A percentile compares a stretch with the other conserved stretches of the same genome.
These are phyloP conservation scores for Cichorium intybus DNA, from an alignment of 140 eudicot species.

Conservation along the genomic window DNA sequence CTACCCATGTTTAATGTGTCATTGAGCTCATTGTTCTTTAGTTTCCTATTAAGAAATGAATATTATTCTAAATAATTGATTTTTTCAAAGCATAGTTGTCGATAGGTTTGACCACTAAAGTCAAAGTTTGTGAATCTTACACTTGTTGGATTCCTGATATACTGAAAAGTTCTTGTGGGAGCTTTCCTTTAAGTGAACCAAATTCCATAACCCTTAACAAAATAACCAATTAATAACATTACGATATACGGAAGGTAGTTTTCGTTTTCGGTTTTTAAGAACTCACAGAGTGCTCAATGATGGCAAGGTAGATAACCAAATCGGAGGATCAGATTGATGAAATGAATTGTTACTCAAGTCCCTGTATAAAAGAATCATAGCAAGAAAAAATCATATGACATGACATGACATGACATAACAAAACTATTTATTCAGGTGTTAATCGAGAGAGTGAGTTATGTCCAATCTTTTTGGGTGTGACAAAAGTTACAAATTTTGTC, in stretches of 20 bases:
- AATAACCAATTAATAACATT: constrained; percentile 21
- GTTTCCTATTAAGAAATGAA: constrained; percentile 67
- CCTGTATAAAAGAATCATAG: constrained; percentile 37
- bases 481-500: background rate
- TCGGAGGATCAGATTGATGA: constrained; percentile 61
- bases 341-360: constrained; percentile 95
- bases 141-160: constrained; percentile 85
- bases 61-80: background rate
- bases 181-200: constrained; percentile 69
- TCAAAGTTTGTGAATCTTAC: constrained; percentile 45
- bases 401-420: background rate
- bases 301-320: constrained; percentile 78
- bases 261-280: background rate
- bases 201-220: constrained; percentile 67
- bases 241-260: background rate
- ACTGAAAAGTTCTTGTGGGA: constrained; percentile 66
- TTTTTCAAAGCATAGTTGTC: too few species aligned
- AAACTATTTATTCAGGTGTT: too few species aligned
- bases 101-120: constrained; percentile 2
- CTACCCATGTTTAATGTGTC: constrained; percentile 70
- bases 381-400: background rate
- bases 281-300: constrained; percentile 92
- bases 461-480: background rate
- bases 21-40: constrained; percentile 73
- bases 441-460: background rate